Evolutionary conservation across 2,329 filamentous ascomycete species (phyloP).

Genomic region (Cytospora piceicola): DNA sequence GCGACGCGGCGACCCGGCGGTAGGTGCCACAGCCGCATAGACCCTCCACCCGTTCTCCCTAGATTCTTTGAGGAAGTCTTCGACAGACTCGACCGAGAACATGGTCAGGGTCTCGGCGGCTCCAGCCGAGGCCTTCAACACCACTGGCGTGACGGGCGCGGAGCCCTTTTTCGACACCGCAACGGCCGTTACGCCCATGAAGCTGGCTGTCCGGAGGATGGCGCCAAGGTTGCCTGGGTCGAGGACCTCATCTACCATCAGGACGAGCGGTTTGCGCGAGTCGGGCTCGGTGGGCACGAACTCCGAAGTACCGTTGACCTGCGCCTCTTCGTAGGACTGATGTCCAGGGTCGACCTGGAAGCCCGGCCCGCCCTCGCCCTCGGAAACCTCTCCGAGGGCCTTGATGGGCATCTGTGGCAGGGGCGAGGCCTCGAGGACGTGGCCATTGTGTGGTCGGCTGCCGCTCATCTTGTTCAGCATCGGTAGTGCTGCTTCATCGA

Average conservation of each 20-base stretch:
- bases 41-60: constrained; percentile 77
- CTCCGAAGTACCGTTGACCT: constrained; percentile 69
- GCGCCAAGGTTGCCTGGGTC: constrained; percentile 91
- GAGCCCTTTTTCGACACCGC: constrained; percentile 75
- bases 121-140: constrained; percentile 86
- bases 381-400: constrained; percentile 55
- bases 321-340: constrained; percentile 74
- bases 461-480: constrained; percentile 83
- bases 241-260: constrained; percentile 75
- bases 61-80: constrained; percentile 71
- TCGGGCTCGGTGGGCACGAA: constrained; percentile 50
- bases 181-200: constrained; percentile 86
- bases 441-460: constrained; percentile 86
- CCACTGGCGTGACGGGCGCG: constrained; percentile 74
- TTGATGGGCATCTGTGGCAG: constrained; percentile 73
- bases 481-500: constrained; percentile 64
- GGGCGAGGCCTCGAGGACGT: constrained; percentile 83
- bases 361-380: constrained; percentile 48
- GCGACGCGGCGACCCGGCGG: constrained; percentile 41
- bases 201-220: constrained; percentile 85
- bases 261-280: constrained; percentile 68
- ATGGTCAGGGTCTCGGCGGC: constrained; percentile 81
- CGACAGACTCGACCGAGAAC: constrained; percentile 69
- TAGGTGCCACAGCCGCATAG: constrained; percentile 71
- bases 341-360: constrained; percentile 65